phyloP scores from a whole-genome alignment of 352 stramenopile species.

The Pythium aristosporum region DNA sequence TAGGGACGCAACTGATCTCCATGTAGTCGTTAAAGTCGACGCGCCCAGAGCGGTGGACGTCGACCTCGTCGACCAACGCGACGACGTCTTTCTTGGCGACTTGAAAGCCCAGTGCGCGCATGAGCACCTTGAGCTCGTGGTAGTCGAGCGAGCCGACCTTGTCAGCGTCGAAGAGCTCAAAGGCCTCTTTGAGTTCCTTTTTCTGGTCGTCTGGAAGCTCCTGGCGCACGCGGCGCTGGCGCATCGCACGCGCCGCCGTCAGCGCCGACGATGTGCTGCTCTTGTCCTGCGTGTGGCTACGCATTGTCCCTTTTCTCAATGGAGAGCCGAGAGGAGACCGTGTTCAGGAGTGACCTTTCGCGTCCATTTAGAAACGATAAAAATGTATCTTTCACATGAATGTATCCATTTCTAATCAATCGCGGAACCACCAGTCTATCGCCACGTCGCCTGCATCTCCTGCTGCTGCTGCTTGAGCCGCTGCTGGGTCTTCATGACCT shows the following conservation, averaged over 20 bases:
- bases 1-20: slow-evolving; percentile 79
- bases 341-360: neutral
- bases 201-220: slow-evolving; percentile 83
- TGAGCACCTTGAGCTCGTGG: slow-evolving; percentile 93
- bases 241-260: slow-evolving; percentile 20
- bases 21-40: slow-evolving; percentile 92
- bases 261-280: slow-evolving; percentile 11
- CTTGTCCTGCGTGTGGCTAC: slow-evolving; percentile 5
- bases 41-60: slow-evolving; percentile 78
- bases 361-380: slow-evolving; percentile 6
- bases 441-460: slow-evolving; percentile 7
- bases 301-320: neutral
- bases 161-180: slow-evolving; percentile 93
- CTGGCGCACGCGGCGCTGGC: slow-evolving; percentile 51
- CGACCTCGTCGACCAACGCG: slow-evolving; percentile 87
- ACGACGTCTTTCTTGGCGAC: slow-evolving; percentile 90
- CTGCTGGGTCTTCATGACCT: slow-evolving; percentile 74
- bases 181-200: slow-evolving; percentile 91
- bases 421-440: neutral
- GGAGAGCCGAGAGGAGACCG: neutral
- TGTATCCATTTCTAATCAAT: slow-evolving; percentile 16
- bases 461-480: slow-evolving; percentile 27
- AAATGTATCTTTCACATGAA: slow-evolving; percentile 1
- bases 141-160: slow-evolving; percentile 90
- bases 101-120: slow-evolving; percentile 92